Evolutionary conservation across 495 filamentous ascomycete genomes (phyloP).

Genomic region (Aspergillus steynii): DNA sequence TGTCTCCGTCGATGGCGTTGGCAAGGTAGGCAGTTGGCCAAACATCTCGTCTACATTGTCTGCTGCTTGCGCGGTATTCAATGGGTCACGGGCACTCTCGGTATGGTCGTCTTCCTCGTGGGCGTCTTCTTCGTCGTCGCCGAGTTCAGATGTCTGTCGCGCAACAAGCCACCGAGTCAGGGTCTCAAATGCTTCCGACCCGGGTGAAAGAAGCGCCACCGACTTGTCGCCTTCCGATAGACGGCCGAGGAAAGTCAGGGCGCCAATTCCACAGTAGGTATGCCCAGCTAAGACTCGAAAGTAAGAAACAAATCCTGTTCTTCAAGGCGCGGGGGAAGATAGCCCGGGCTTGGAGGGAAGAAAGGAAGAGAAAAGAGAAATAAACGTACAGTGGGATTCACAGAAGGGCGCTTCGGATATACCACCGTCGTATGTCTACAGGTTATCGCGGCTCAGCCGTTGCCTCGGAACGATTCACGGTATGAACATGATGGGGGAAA

Average conservation of each 20-base stretch:
- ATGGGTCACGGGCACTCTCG: slow-evolving; percentile 10
- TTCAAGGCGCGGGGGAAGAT: neutral
- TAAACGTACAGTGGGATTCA: slow-evolving; percentile 79
- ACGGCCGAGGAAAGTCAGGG: slow-evolving; percentile 68
- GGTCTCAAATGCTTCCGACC: slow-evolving; percentile 38
- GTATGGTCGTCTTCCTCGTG: slow-evolving; percentile 46
- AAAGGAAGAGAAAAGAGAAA: too few species aligned
- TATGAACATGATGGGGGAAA: neutral
- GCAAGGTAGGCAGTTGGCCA: slow-evolving; percentile 36
- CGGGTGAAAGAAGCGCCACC: slow-evolving; percentile 31
- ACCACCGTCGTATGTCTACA: slow-evolving; percentile 86
- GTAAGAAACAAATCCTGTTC: slow-evolving; percentile 18
- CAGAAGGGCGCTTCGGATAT: slow-evolving; percentile 77
- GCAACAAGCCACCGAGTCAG: slow-evolving; percentile 66
- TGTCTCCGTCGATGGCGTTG: slow-evolving; percentile 28
- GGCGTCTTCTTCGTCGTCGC: slow-evolving; percentile 50
- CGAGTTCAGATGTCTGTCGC: slow-evolving; percentile 62
- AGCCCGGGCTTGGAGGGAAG: neutral
- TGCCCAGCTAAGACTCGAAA: slow-evolving; percentile 65
- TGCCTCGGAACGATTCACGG: neutral
- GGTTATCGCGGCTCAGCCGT: slow-evolving; percentile 18
- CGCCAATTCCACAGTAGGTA: slow-evolving; percentile 79
- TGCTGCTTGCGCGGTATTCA: slow-evolving; percentile 14
- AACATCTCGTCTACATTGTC: slow-evolving; percentile 29
- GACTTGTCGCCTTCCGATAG: slow-evolving; percentile 20